phyloP scores from a whole-genome alignment of 1,139 yeast genomes.

The Spencermartinsiella ligniputridi region DNA sequence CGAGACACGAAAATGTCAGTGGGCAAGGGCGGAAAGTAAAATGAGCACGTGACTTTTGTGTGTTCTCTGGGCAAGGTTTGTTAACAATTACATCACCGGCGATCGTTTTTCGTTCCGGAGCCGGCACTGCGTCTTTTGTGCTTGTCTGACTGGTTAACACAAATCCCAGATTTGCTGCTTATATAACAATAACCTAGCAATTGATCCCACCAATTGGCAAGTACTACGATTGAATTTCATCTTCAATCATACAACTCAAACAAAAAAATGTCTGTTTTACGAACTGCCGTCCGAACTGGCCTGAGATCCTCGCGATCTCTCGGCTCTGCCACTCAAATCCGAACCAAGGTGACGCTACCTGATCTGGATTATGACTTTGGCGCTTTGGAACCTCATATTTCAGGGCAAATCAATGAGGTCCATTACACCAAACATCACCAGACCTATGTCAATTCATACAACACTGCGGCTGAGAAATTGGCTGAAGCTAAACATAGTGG shows the following conservation, averaged over 20 bases:
- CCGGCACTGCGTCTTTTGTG: too few species aligned
- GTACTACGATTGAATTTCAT: too few species aligned
- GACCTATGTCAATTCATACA: conserved; percentile 87
- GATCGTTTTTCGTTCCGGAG: too few species aligned
- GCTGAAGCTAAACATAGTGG: conserved; percentile 65
- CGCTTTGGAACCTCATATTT: conserved; percentile 86
- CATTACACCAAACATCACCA: conserved; percentile 95
- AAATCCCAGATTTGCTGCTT: too few species aligned
- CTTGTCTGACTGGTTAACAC: too few species aligned
- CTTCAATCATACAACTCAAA: neutral
- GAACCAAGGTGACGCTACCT: conserved; percentile 45
- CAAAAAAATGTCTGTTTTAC: neutral
- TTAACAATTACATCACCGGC: too few species aligned
- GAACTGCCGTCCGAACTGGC: neutral
- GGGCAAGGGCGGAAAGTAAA: too few species aligned
- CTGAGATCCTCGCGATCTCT: neutral
- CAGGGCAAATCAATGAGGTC: conserved; percentile 83
- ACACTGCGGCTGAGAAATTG: conserved; percentile 73
- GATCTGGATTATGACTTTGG: conserved; percentile 83
- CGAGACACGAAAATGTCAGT: too few species aligned
- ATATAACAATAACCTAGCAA: too few species aligned
- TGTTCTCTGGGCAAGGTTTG: too few species aligned
- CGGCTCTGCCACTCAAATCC: neutral
- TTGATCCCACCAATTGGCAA: too few species aligned
- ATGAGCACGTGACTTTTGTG: too few species aligned